Evolutionary conservation across 257 asterid species (phyloP).

Genomic region (Fraxinus excelsior): DNA sequence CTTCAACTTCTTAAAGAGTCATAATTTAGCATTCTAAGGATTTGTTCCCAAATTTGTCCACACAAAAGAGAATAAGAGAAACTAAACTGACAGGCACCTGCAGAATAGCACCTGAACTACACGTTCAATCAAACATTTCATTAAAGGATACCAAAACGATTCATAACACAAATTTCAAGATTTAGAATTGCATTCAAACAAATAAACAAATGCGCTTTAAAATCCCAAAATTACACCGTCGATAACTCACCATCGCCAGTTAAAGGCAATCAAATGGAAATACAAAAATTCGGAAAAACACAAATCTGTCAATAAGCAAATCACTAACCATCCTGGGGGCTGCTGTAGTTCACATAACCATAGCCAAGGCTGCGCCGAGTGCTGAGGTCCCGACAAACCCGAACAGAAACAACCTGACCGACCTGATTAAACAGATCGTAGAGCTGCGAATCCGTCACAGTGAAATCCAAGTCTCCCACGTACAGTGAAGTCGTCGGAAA

Average conservation of each 20-base stretch:
- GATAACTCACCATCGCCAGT: background rate
- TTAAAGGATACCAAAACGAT: background rate
- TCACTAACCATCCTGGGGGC: constrained; percentile 73
- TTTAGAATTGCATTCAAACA: background rate
- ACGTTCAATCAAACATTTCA: background rate
- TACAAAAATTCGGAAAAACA: too few relatives aligned
- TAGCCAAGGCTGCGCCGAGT: constrained; percentile 81
- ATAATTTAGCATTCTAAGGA: background rate
- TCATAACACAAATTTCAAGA: background rate
- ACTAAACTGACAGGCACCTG: background rate
- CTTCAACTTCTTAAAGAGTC: background rate
- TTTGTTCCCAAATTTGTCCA: background rate
- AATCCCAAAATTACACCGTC: background rate
- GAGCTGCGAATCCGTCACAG: constrained; percentile 77
- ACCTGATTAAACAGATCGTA: constrained; percentile 82
- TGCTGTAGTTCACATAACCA: constrained; percentile 79
- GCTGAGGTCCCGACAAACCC: constrained; percentile 75
- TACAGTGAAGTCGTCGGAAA: constrained; percentile 64
- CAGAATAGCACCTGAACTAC: background rate
- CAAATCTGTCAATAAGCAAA: too few relatives aligned
- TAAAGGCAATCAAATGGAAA: background rate
- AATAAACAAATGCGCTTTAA: too few relatives aligned
- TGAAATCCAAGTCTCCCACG: constrained; percentile 75
- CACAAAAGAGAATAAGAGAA: too few relatives aligned
- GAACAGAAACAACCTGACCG: constrained; percentile 78